Base-by-base conservation (phyloP, 306 rosid species). In the Citrullus amarus region DNA sequence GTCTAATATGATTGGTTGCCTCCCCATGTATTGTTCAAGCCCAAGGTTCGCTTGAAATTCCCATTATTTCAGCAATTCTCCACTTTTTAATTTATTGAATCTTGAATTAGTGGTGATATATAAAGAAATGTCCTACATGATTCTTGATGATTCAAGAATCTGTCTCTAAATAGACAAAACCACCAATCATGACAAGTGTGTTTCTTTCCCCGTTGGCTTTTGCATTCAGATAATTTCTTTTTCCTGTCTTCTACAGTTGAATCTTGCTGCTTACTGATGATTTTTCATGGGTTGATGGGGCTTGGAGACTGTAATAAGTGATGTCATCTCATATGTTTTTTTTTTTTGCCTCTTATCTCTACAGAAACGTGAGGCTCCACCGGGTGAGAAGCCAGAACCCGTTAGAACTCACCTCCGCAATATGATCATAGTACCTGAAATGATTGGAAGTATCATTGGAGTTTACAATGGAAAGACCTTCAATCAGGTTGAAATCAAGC, bases 381-480 rank as follows among this genome's bases (percentile, higher is more conserved):
- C 94, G 0, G 98, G 98, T 79, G 98, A 93, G 86, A 93, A 92
- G 88, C 98, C 98, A 28, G 94, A 91, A 22, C 96, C 97, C 5
- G 98, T 93, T 14, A 87, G 97, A 13, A 93, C 98, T 9, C 98
- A 93, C 87, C 91, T 93, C 0, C 89, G 98, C 0, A 92, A 93
- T 59, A 93, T 93, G 97, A 93, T 93, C 22, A 93, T 93, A 25
- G 97, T 93, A 0, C 97, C 97, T 0, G 97, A 93, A 82, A 93
- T 93, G 97, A 93, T 93, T 12, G 97, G 97, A 46, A 93, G 97
- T 81, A 85, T 93, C 30, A 88, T 93, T 25, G 97, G 97, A 2
- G 97, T 93, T 4, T 93, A 93, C 90, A 93, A 93, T n/a, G 97
- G 97, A 1, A 93, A 93, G 89, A 93, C 97, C 30, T 93, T 93